Evolutionary conservation across 129 eudicot genomes (phyloP), one percentile per base, ranked within the genome.

Genomic region (Smallanthus sonchifolius): DNA sequence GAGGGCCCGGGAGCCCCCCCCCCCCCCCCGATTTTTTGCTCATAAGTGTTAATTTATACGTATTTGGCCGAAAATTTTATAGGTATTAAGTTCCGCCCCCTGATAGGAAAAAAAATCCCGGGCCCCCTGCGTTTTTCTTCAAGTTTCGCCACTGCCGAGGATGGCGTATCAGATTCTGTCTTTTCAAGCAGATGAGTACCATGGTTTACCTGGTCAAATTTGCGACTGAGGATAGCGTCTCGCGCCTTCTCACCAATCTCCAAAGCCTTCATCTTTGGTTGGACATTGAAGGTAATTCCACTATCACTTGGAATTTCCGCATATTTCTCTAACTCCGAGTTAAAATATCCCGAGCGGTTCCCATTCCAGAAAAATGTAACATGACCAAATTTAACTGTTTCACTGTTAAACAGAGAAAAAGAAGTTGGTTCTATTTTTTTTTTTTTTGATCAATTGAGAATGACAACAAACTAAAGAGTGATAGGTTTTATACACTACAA

Each of bases 331-430:
- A 85, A 40, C 38, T 87, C 87, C 1, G 85, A 30, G 56, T 92
- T 86, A 30, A 92, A 92, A 85, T 75, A 92, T 32, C 97, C 97
- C 1, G 97, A 92, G 14, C 97, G 96, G 62, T 92, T 89, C 45
- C 97, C 97, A 51, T 92, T 92, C 97, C 97, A 92, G 86, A 92
- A 92, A 52, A 92, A 92, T 34, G 96, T 92, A 9, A 92, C 97
- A 74, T 92, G 97, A 17, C 97, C 97, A 85, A 92, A 92, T 64
- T 92, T 92, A 7, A 92, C 97, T 1, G 97, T 92, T 72, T 92
- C 97, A 59, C 97, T 92, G 87, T 61, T 7, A n/a, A 37, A 13
- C 66, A 37, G 10, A 11, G 6, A 40, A 56, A 57, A n/a, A 39
- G 6, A 4, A 16, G 10, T 30, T 47, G 11, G n/a, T 19, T 35